These are phyloP conservation scores for Dissophora globulifera DNA, from an alignment of 192 early-diverging fungal genomes.

Conservation along the genomic window DNA sequence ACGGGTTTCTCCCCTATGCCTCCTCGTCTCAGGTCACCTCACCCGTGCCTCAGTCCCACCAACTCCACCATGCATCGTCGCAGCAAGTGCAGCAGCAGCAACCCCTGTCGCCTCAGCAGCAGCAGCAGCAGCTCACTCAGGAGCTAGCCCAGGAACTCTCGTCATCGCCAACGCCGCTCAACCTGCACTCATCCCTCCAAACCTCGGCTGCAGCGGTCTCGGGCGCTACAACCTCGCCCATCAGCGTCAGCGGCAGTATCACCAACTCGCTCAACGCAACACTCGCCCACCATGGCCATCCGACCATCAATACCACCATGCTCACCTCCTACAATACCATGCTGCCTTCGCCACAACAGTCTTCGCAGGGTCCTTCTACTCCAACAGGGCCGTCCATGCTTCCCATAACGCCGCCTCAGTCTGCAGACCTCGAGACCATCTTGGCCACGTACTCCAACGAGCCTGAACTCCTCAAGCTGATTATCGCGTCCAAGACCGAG, in stretches of 20 bases:
- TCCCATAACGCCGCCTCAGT: slow-evolving; percentile 31
- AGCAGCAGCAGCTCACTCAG: slow-evolving; percentile 20
- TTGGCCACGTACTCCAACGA: slow-evolving; percentile 57
- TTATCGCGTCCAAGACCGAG: slow-evolving; percentile 64
- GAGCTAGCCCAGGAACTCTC: slow-evolving; percentile 24
- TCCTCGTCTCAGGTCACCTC: slow-evolving; percentile 26
- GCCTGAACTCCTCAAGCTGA: slow-evolving; percentile 65
- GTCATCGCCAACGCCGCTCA: slow-evolving; percentile 13
- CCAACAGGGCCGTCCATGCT: background rate
- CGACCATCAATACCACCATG: slow-evolving; percentile 41
- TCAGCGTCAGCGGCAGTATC: slow-evolving; percentile 15
- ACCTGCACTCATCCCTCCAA: slow-evolving; percentile 20
- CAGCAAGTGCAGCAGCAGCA: slow-evolving; percentile 16
- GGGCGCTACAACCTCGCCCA: slow-evolving; percentile 21
- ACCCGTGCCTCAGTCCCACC: slow-evolving; percentile 20
- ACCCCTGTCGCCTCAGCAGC: background rate
- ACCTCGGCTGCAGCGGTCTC: slow-evolving; percentile 10
- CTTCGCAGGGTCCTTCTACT: slow-evolving; percentile 13
- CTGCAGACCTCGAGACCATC: slow-evolving; percentile 61
- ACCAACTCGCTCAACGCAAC: slow-evolving; percentile 6
- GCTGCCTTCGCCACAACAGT: slow-evolving; percentile 32
- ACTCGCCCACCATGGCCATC: slow-evolving; percentile 17
- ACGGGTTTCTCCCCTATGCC: slow-evolving; percentile 32
- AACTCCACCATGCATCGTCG: slow-evolving; percentile 2
- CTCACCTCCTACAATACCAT: slow-evolving; percentile 20